A percentile compares a stretch with the other conserved stretches of the same genome.
These are phyloP conservation scores for Onygenales sp. DNA, from an alignment of 2,329 filamentous ascomycete genomes.

Conservation along the genomic window DNA sequence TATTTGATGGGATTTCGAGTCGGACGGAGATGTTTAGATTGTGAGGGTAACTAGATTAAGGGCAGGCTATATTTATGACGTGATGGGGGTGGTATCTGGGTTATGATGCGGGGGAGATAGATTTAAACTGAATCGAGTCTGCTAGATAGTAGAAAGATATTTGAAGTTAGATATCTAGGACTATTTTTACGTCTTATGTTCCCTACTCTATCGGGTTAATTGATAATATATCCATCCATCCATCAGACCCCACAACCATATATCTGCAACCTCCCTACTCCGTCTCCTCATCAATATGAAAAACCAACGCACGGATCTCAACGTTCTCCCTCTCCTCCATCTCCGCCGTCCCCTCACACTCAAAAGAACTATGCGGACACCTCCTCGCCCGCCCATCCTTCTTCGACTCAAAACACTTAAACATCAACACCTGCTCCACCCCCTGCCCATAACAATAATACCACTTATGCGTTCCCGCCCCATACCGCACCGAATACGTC, in stretches of 20 bases:
- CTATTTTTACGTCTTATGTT: too few relatives aligned
- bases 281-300: slow-evolving; percentile 34
- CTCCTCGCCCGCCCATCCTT: slow-evolving; percentile 44
- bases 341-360: slow-evolving; percentile 36
- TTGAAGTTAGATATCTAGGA: too few relatives aligned
- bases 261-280: background rate
- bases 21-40: slow-evolving; percentile 44
- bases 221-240: background rate
- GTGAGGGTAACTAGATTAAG: slow-evolving; percentile 12
- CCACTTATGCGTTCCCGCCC: slow-evolving; percentile 37
- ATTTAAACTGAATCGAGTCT: background rate
- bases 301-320: slow-evolving; percentile 47
- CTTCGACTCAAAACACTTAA: slow-evolving; percentile 55
- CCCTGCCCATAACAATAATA: slow-evolving; percentile 44
- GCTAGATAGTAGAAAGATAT: too few relatives aligned
- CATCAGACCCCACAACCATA: background rate
- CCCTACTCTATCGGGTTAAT: too few relatives aligned
- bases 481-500: slow-evolving; percentile 39
- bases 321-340: slow-evolving; percentile 44
- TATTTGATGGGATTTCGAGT: slow-evolving; percentile 54
- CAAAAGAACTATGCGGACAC: slow-evolving; percentile 49
- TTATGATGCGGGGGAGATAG: background rate
- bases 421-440: slow-evolving; percentile 47
- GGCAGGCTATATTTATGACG: background rate
- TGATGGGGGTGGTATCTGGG: background rate